These are phyloP conservation scores for Reutealis trisperma DNA, from an alignment of 345 rosid species.

Conservation along the genomic window DNA sequence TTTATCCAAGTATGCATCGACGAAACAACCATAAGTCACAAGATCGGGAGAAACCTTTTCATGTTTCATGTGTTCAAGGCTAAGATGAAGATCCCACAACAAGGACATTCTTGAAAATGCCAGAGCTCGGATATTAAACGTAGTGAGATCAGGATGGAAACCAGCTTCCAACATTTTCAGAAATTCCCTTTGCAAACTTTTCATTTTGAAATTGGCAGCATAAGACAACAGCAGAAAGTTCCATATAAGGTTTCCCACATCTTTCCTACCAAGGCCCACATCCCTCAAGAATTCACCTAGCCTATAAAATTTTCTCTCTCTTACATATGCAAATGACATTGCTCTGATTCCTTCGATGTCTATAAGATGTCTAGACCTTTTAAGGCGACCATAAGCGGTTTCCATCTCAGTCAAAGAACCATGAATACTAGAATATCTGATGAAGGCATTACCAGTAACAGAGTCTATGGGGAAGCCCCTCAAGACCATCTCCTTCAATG, in stretches of 20 bases:
- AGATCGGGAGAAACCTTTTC: slow-evolving; percentile 64
- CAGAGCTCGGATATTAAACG: slow-evolving; percentile 71
- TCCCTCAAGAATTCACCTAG: slow-evolving; percentile 61
- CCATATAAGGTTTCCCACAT: slow-evolving; percentile 72
- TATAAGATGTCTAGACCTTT: slow-evolving; percentile 52
- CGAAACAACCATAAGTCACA: slow-evolving; percentile 76
- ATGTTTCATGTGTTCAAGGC: slow-evolving; percentile 76
- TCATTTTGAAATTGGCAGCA: slow-evolving; percentile 88
- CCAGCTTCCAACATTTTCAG: slow-evolving; percentile 58
- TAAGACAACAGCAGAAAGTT: slow-evolving; percentile 70
- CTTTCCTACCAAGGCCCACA: slow-evolving; percentile 64
- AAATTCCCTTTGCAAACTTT: slow-evolving; percentile 80
- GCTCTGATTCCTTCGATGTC: slow-evolving; percentile 58
- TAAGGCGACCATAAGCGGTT: slow-evolving; percentile 54
- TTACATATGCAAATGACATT: slow-evolving; percentile 53
- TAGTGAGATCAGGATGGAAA: slow-evolving; percentile 68
- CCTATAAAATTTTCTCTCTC: slow-evolving; percentile 46
- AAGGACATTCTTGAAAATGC: slow-evolving; percentile 81
- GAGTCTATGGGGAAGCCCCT: slow-evolving; percentile 49
- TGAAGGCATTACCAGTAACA: slow-evolving; percentile 48
- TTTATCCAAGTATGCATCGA: slow-evolving; percentile 83
- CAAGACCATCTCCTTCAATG: slow-evolving; percentile 45
- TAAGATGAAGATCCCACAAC: slow-evolving; percentile 91
- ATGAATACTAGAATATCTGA: slow-evolving; percentile 49
- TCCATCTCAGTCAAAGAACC: slow-evolving; percentile 68